A percentile compares a stretch with the other conserved stretches of the same genome.
phyloP scores from a whole-genome alignment of 257 asterid species.

The Solanum neorickii region DNA sequence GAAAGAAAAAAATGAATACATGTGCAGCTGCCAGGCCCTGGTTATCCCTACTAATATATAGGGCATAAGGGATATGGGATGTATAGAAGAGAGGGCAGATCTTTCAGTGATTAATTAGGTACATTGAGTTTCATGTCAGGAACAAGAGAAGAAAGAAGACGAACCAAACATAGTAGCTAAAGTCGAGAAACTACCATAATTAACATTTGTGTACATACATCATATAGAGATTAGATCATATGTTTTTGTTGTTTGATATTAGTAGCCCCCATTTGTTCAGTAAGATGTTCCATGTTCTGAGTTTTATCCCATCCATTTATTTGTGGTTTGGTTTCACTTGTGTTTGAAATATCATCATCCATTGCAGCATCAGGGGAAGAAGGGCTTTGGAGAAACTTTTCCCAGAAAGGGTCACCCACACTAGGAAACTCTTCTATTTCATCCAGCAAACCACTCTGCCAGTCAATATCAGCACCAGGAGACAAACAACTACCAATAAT shows the following conservation, averaged over 20 bases:
- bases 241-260: constrained; percentile 42
- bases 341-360: constrained; percentile 38
- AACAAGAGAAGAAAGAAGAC: not conserved
- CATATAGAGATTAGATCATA: not conserved
- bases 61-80: not conserved
- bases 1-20: no score
- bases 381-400: constrained; percentile 61
- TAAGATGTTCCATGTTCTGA: constrained; percentile 55
- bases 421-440: constrained; percentile 64
- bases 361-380: constrained; percentile 16
- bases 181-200: not conserved
- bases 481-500: constrained; percentile 34
- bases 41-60: no score
- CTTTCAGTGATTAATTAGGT: not conserved
- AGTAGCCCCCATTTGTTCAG: constrained; percentile 89
- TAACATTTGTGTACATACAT: not conserved
- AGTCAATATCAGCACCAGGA: constrained; percentile 40
- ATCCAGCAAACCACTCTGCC: constrained; percentile 52
- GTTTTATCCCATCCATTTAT: constrained; percentile 52
- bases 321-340: constrained; percentile 17
- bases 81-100: not conserved
- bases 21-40: not conserved
- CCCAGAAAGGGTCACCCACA: constrained; percentile 75
- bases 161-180: not conserved
- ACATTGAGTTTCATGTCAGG: not conserved